phyloP scores from a whole-genome alignment of 1,284 basidiomycete species.

The Heterobasidion occidentale region DNA sequence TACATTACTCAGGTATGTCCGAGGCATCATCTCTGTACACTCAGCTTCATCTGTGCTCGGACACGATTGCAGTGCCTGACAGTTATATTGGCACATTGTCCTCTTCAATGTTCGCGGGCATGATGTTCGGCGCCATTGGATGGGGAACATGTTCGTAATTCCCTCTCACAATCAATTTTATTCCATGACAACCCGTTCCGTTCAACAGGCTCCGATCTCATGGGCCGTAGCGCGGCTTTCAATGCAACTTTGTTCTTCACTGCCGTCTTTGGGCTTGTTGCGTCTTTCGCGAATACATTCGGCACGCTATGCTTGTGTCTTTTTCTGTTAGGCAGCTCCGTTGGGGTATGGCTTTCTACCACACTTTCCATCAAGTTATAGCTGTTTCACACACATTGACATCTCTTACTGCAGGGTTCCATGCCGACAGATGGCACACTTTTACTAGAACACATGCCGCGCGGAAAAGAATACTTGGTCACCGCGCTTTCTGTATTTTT shows the following conservation, averaged over 20 bases:
- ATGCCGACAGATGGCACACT: constrained; percentile 98
- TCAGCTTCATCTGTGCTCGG: neutral
- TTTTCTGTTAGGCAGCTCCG: constrained; percentile 87
- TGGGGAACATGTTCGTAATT: constrained; percentile 76
- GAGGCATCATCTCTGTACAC: neutral
- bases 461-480: constrained; percentile 85
- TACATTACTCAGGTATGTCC: constrained; percentile 65
- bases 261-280: constrained; percentile 79
- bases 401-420: constrained; percentile 49
- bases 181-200: neutral
- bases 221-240: constrained; percentile 86
- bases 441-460: constrained; percentile 90
- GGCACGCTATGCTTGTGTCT: constrained; percentile 65
- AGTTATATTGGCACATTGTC: constrained; percentile 69
- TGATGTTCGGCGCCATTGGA: constrained; percentile 93
- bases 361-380: neutral
- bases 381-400: constrained; percentile 3
- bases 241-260: constrained; percentile 90
- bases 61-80: constrained; percentile 51
- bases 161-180: constrained; percentile 1
- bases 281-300: constrained; percentile 75
- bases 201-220: constrained; percentile 54
- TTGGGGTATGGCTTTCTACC: constrained; percentile 52
- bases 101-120: constrained; percentile 82
- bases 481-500: constrained; percentile 96